Base-by-base conservation (phyloP, 2,329 filamentous ascomycete species). In the Hypoxylon sp. region DNA sequence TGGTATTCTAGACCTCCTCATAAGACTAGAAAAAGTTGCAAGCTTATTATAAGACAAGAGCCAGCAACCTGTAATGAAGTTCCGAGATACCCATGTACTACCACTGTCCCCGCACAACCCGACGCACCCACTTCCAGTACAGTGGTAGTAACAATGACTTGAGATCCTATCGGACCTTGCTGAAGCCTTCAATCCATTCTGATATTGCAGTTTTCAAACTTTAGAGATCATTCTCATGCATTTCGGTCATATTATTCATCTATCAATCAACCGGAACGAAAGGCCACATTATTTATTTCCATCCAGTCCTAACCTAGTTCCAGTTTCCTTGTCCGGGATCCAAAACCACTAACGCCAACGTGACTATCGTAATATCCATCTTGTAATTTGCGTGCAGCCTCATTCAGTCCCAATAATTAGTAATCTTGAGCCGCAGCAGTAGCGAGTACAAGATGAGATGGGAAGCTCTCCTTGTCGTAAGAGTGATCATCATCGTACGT, bases 331-430 rank as follows among this genome's bases (percentile, higher is more conserved):
- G 51, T 58, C 50, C 55, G 15, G 19, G 55, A 56, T 29, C 54
- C 54, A 62, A 53, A 29, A 17, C 48, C 17, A 4, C 31, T n/a
- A 65, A 68, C 68, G 46, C 65, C 65, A 39, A 46, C 61, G 32
- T 68, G 46, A 55, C n/a, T 42, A 61, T 67, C 63, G 19, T 69
- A 57, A 61, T 19, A 27, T 48, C 31, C 8, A 50, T 46, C 58
- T 6, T 37, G 24, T 24, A 35, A 59, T 46, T 42, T 42, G 21
- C 44, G 27, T 32, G 37, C 31, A 47, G 39, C 52, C 15, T 52
- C 44, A 21, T 54, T 21, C 51, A 61, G 32, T 42, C 59, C 47
- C 58, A 62, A 54, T 17, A 29, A 13, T 32, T 31, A 48, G 15
- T 10, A 31, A n/a, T 50, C 47, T n/a, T 17, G 7, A 1, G 15